A percentile compares a stretch with the other conserved stretches of the same genome.
These are phyloP conservation scores for Diaporthe citrichinensis DNA, from an alignment of 2,329 filamentous ascomycete genomes.

Conservation along the genomic window DNA sequence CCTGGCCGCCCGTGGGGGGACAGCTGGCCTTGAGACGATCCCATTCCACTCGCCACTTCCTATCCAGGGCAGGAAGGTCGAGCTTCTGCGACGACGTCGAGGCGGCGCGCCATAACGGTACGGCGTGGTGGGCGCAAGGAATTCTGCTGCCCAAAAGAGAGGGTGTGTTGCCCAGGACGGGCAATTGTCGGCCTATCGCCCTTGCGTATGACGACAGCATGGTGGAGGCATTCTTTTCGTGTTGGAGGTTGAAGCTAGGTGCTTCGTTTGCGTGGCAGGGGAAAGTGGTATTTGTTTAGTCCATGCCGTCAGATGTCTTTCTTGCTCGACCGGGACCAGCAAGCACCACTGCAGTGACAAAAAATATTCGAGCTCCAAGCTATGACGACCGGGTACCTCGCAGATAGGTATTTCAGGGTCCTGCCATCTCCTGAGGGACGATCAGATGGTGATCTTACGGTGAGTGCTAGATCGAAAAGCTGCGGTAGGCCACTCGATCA, in stretches of 20 bases:
- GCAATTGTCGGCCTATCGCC: slow-evolving; percentile 48
- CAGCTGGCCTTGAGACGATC: slow-evolving; percentile 43
- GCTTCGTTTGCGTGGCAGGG: slow-evolving; percentile 19
- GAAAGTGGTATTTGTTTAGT: slow-evolving; percentile 22
- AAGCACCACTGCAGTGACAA: background rate
- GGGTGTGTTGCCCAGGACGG: slow-evolving; percentile 40
- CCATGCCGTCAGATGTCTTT: slow-evolving; percentile 32
- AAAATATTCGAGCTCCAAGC: slow-evolving; percentile 15
- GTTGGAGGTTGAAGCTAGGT: slow-evolving; percentile 34
- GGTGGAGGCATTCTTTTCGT: slow-evolving; percentile 45
- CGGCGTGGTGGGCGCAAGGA: slow-evolving; percentile 7
- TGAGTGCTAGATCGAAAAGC: too few relatives aligned
- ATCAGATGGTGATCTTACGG: background rate
- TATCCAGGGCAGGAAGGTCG: slow-evolving; percentile 62
- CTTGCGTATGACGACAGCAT: slow-evolving; percentile 49
- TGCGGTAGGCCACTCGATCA: background rate
- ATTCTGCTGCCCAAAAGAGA: slow-evolving; percentile 35
- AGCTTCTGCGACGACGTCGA: slow-evolving; percentile 50
- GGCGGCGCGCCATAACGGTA: slow-evolving; percentile 36
- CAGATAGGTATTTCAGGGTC: slow-evolving; percentile 16
- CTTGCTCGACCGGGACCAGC: background rate
- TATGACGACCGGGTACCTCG: background rate
- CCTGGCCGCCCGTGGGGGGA: slow-evolving; percentile 40
- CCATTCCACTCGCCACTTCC: slow-evolving; percentile 68
- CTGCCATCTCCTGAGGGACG: background rate